Base-by-base conservation (phyloP, 345 rosid species). In the Sonneratia caseolaris region DNA sequence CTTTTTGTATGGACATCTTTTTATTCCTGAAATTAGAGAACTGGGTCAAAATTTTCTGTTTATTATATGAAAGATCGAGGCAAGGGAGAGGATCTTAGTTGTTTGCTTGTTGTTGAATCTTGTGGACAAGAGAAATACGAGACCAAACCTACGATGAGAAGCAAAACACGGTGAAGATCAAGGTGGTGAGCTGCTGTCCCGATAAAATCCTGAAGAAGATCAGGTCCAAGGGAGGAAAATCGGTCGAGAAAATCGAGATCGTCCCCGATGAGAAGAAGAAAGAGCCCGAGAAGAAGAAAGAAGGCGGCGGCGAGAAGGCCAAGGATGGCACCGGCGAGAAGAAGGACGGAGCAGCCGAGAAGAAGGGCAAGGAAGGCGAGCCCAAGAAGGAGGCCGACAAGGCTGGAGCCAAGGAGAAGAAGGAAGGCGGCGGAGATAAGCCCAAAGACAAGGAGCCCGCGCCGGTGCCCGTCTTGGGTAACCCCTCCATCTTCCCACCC, bases 1-100 rank as follows among this genome's bases (percentile, higher is more conserved):
- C 22, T 0, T 48, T 15, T 24, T 66, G 22, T 51, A 75, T 82
- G 84, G 84, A 90, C 90, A 64, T 88, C n/a, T 84, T 68, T 70
- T 83, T 94, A 85, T 19, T 0, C 45, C 4, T 42, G 42, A 42
- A 13, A 11, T 51, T 7, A 27, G 32, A 45, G 69, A 24, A 45
- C 42, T 32, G 64, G 56, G 15, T 64, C 22, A 24, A 12, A 13
- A 51, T 51, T 51, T 13, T 7, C 32, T 0, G 32, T 27, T 13
- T 12, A 51, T 9, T 12, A 51, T 51, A 48, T 0, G 13, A n/a
- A 15, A 18, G 22, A n/a, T 12, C 32, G 68, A 16, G 61, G 47
- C 22, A 45, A 45, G 45, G 45, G 10, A 4, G 15, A 47, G 51
- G 15, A 72, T 19, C 76, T 74, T 53, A 74, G 68, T 69, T 59